These are phyloP conservation scores for Glycine tomentella DNA, from an alignment of 306 rosid species.

Conservation along the genomic window DNA sequence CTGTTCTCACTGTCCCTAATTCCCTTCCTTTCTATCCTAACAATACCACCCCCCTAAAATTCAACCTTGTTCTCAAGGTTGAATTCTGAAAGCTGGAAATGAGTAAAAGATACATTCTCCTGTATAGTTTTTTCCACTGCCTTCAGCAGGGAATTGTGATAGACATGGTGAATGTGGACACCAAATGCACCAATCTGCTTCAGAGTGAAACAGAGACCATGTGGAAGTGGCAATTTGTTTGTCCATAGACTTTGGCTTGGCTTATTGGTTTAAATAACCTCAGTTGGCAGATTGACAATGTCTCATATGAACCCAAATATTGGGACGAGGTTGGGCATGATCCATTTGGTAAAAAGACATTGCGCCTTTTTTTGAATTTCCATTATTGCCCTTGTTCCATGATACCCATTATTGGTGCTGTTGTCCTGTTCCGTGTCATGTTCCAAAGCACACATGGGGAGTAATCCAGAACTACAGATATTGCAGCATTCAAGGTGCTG, in stretches of 20 bases:
- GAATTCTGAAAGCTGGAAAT: slow-evolving; percentile 16
- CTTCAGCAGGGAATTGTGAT: not conserved
- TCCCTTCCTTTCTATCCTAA: not conserved
- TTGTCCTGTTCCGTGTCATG: not conserved
- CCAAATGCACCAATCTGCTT: not conserved
- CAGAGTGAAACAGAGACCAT: not conserved
- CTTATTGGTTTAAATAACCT: slow-evolving; percentile 5
- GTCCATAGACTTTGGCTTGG: not conserved
- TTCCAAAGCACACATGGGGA: not conserved
- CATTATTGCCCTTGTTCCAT: not conserved
- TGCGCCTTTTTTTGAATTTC: not conserved
- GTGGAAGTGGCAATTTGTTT: not conserved
- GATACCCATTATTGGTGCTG: not conserved
- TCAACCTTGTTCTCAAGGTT: slow-evolving; percentile 1
- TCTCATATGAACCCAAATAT: not conserved
- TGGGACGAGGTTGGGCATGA: not conserved
- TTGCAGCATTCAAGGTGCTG: not conserved
- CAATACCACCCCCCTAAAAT: not conserved
- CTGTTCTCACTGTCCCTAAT: not conserved
- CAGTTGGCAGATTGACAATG: slow-evolving; percentile 12
- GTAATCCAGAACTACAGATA: not conserved
- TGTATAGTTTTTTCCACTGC: not conserved
- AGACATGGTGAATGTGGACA: not conserved
- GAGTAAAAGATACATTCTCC: not conserved
- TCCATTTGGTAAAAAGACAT: not conserved